phyloP scores from a whole-genome alignment of 75 land plant genomes.

The Pinus tabuliformis region DNA sequence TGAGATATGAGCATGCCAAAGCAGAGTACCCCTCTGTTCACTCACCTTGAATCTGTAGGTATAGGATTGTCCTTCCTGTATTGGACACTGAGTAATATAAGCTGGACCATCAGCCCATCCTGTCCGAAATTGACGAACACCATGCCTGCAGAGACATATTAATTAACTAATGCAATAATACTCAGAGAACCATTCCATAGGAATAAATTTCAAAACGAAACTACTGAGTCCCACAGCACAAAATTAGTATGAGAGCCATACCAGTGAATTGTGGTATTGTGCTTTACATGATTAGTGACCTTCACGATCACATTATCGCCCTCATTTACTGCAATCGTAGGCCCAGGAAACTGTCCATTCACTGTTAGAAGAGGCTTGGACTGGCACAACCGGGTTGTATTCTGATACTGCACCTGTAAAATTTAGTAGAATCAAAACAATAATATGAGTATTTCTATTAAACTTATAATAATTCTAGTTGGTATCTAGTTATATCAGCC shows the following conservation, averaged over 20 bases:
- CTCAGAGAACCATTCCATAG: too few species aligned
- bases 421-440: too few species aligned
- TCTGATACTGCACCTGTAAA: not conserved
- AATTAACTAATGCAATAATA: too few species aligned
- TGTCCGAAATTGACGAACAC: constrained; percentile 37
- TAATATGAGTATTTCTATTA: too few species aligned
- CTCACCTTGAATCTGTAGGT: constrained; percentile 34
- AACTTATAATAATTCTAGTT: too few species aligned
- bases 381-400: constrained; percentile 35
- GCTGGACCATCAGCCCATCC: constrained; percentile 69
- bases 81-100: constrained; percentile 67
- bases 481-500: too few species aligned
- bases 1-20: constrained; percentile 51
- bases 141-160: constrained; percentile 45
- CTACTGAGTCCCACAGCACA: too few species aligned
- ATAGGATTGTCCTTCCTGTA: constrained; percentile 30
- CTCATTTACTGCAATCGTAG: constrained; percentile 40
- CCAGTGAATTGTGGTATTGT: constrained; percentile 54
- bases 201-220: too few species aligned
- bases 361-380: constrained; percentile 39
- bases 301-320: constrained; percentile 39
- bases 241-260: constrained; percentile 7
- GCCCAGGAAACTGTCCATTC: constrained; percentile 55
- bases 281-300: constrained; percentile 31
- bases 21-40: constrained; percentile 49